Percentiles rank a stretch among this genome's conserved stretches.
Conservation (phyloP, 2,329 filamentous ascomycete species). For the Pseudodiploospora longispora region DNA sequence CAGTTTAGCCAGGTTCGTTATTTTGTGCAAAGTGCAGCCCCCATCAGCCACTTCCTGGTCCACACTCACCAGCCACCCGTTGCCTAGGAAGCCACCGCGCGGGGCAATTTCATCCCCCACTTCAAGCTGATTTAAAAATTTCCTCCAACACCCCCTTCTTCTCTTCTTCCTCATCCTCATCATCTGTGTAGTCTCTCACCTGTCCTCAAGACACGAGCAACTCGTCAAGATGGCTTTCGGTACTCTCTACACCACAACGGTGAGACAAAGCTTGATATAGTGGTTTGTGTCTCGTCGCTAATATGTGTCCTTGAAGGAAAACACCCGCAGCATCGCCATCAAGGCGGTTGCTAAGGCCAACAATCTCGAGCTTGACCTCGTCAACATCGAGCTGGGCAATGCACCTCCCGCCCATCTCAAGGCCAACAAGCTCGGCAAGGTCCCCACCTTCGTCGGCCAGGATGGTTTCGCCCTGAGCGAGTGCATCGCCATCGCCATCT, state of each 20-base stretch:
- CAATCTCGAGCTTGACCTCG: conserved; percentile 81
- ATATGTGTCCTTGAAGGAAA: conserved; percentile 51
- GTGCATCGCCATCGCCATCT: conserved; percentile 92
- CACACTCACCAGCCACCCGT: conserved; percentile 14
- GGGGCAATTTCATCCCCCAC: conserved; percentile 25
- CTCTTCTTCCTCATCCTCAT: conserved; percentile 11
- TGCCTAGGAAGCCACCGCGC: conserved; percentile 19
- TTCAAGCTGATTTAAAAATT: conserved; percentile 24
- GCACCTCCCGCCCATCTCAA: conserved; percentile 71
- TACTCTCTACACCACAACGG: conserved; percentile 86
- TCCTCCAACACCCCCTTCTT: conserved; percentile 15
- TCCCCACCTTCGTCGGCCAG: conserved; percentile 85
- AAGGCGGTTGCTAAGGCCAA: conserved; percentile 96
- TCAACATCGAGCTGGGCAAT: conserved; percentile 59
- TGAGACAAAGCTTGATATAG: conserved; percentile 36
- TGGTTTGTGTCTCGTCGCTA: conserved; percentile 11
- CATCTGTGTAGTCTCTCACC: conserved; percentile 13
- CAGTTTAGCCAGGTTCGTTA: not conserved
- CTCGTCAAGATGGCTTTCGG: conserved; percentile 81
- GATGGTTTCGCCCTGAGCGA: conserved; percentile 88
- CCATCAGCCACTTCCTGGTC: not conserved
- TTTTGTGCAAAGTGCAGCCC: too few relatives aligned
- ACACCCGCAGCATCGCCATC: conserved; percentile 83
- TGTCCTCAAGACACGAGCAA: conserved; percentile 19
- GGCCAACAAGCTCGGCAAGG: conserved; percentile 80